Evolutionary conservation across 2,329 filamentous ascomycete species (phyloP).

Genomic region (Pyrenophora seminiperda): DNA sequence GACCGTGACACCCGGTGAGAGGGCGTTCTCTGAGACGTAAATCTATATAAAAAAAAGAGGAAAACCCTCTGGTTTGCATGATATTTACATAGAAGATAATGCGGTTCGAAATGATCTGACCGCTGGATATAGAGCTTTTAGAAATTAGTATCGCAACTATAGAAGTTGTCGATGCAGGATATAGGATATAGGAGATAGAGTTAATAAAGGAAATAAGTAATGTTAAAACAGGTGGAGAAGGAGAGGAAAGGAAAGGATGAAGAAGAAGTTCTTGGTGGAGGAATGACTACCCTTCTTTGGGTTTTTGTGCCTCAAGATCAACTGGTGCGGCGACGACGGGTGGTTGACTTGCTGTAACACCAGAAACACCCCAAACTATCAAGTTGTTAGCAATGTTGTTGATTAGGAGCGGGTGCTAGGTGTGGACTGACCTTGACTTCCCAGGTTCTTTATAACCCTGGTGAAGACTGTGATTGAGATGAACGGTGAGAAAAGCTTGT

Average conservation of each 20-base stretch:
- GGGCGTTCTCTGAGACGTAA: not conserved
- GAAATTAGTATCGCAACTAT: not conserved
- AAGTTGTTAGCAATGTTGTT: not conserved
- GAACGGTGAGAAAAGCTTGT: not conserved
- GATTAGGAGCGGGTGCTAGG: not conserved
- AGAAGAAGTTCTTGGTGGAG: not conserved
- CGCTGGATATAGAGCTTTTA: not conserved
- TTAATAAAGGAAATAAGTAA: not conserved
- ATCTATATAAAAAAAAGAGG: not conserved
- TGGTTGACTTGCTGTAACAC: conserved; percentile 1
- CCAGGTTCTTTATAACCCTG: conserved; percentile 1
- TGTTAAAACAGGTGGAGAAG: not conserved
- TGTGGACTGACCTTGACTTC: conserved; percentile 1
- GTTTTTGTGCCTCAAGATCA: conserved; percentile 3
- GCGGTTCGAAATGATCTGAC: not conserved
- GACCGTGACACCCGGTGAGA: not conserved
- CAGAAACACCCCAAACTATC: conserved; percentile 1
- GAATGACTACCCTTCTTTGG: not conserved
- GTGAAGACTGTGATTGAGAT: conserved; percentile 3
- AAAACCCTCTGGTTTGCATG: not conserved
- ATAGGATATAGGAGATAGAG: not conserved
- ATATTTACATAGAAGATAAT: not conserved
- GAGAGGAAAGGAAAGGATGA: not conserved
- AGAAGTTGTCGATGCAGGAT: not conserved
- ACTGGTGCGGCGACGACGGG: not conserved